Base-by-base conservation (phyloP, 129 eudicot species). In the Flaveria sonorensis region DNA sequence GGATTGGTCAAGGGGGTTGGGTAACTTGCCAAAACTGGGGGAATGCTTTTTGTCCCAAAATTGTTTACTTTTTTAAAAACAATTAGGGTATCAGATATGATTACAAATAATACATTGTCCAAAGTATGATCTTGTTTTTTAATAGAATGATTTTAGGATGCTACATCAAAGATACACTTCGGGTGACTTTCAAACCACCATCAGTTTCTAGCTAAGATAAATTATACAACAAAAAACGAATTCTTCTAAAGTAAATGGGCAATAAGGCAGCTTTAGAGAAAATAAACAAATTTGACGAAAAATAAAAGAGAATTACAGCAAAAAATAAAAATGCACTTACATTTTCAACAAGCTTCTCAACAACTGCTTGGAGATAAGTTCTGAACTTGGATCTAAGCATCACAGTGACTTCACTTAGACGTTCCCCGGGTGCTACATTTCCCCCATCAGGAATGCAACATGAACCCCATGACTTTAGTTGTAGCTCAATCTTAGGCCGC, bases 331-430 rank as follows among this genome's bases (percentile, higher is more conserved):
- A 70, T 60, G 26, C 48, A 81, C 97, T 89, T 71, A 91, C 97
- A 80, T 91, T 91, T 77, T 91, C 95, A 2, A 77, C 87, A 78
- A 91, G 97, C 86, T 91, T 91, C 75, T 91, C 97, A 19, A 89
- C 88, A 28, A 91, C 85, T 6, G 97, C 92, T 87, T 91, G 97
- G 18, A 89, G 57, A 82, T 91, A 91, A 74, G 83, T 89, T 68
- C 97, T 80, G 77, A 91, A 91, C 71, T 91, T 91, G 18, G 97
- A 79, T 82, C 97, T 78, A 69, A 91, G 89, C 97, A 89, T 91
- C 42, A 91, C 97, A 2, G 90, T 89, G 3, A 91, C 92, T 88
- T 91, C 97, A 79, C 95, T 91, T 68, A 91, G 77, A 62, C 92
- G 92, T 80, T 91, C 97, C 43, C 97, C 97, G 8, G 95, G 90